Base-by-base conservation (phyloP, 306 rosid species). In the Vigna reflexopilosa region DNA sequence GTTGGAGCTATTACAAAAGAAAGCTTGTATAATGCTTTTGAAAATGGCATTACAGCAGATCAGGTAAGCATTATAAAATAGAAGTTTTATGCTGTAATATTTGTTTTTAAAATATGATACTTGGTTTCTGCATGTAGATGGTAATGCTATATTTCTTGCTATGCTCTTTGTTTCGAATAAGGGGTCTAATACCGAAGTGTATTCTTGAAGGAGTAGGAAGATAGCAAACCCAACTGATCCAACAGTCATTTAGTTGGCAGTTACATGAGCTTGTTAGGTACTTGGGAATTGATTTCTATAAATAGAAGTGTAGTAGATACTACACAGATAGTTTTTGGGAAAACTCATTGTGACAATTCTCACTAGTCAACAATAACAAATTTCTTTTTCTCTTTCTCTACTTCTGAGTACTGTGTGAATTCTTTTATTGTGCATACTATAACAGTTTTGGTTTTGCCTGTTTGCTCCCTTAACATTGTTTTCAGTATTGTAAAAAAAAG, bases 1-100 rank as follows among this genome's bases (percentile, higher is more conserved):
- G 99, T 95, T 80, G 97, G 88, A 75, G 98, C 98, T 73, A 95
- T 95, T 68, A 93, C 98, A 73, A 91, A 95, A 84, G 99, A 95
- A 87, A 95, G 98, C 89, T 81, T 91, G 88, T 93, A 93, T 83
- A 84, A 83, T 59, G 99, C 99, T 86, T 95, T 93, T 81, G 92
- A 95, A 61, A 93, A 95, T 85, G 97, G 96, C 70, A 95, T 95
- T 73, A 87, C 94, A 16, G 86, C 93, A 30, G 93, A 91, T 0
- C 99, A 91, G 93, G 99, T 83, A 75, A 77, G 83, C 81, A 71
- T 65, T 72, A 77, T 44, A 72, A 38, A 66, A 51, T 47, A 42
- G 19, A 56, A 52, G 71, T 44, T 44, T 36, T 47, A 45, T 55
- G 68, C 3, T 61, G 9, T 67, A 65, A 10, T 58, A 20, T 72